Evolutionary conservation across 192 early-diverging fungal species (phyloP).

Genomic region (Chytriomyces confervae): DNA sequence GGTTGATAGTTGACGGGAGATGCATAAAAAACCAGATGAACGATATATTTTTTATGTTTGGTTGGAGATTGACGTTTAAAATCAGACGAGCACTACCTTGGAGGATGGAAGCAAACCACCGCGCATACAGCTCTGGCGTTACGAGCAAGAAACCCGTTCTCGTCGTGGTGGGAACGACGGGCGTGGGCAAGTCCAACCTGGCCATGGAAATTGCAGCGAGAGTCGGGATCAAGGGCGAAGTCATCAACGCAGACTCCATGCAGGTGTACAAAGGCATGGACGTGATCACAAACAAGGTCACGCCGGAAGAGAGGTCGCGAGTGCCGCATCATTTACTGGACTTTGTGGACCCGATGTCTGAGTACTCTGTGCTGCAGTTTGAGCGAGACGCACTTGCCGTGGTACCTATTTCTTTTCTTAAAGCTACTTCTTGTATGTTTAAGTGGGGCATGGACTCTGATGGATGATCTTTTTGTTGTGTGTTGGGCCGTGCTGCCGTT

Average conservation of each 20-base stretch:
- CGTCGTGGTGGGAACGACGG: constrained; percentile 78
- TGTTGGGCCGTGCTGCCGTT: background rate
- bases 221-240: constrained; percentile 72
- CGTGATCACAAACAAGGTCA: constrained; percentile 95
- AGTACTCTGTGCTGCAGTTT: constrained; percentile 91
- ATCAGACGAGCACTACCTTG: too few relatives aligned
- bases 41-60: too few relatives aligned
- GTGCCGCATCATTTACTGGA: constrained; percentile 88
- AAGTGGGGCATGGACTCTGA: background rate
- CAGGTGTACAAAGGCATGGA: constrained; percentile 94
- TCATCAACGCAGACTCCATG: constrained; percentile 95
- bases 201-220: constrained; percentile 84
- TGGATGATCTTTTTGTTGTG: constrained; percentile 31
- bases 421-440: constrained; percentile 23
- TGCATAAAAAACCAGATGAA: too few relatives aligned
- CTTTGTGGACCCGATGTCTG: constrained; percentile 65
- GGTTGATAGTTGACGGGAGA: too few relatives aligned
- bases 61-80: too few relatives aligned
- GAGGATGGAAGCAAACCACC: too few relatives aligned
- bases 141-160: constrained; percentile 37
- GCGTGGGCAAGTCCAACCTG: constrained; percentile 96
- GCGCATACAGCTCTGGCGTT: background rate
- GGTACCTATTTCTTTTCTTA: constrained; percentile 46
- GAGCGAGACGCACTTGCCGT: constrained; percentile 72
- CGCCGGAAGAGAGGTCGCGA: constrained; percentile 66